These are phyloP conservation scores for Eucalyptus camaldulensis DNA, from an alignment of 345 rosid species.

Conservation along the genomic window DNA sequence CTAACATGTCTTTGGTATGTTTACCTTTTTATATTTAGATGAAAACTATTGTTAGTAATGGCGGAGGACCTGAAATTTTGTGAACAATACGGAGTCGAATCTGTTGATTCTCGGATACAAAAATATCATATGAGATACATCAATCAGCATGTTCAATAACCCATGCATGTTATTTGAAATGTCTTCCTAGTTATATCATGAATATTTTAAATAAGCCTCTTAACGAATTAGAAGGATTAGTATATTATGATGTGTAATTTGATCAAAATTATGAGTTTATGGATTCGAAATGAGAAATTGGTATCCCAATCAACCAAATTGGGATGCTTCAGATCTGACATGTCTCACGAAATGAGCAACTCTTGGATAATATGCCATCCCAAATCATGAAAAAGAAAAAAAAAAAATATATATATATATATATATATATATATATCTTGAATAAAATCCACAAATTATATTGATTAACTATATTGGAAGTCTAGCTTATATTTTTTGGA, in stretches of 20 bases:
- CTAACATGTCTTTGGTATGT: neutral
- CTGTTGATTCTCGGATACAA: fast-evolving
- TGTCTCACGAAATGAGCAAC: neutral
- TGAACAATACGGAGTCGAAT: neutral
- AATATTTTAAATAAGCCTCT: neutral
- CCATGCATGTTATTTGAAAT: neutral
- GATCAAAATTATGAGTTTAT: too few species aligned
- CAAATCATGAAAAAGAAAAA: neutral
- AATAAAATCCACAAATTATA: neutral
- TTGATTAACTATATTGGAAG: neutral
- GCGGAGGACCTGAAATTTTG: neutral
- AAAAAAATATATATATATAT: neutral
- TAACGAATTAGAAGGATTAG: neutral
- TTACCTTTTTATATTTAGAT: neutral
- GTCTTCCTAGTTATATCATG: neutral
- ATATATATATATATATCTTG: neutral
- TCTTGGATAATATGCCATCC: neutral
- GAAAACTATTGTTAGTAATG: neutral
- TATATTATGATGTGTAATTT: too few species aligned
- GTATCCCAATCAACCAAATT: neutral
- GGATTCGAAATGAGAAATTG: too few species aligned
- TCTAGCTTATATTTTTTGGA: neutral
- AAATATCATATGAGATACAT: neutral
- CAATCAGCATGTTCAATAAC: neutral
- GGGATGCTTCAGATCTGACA: fast-evolving